Base-by-base conservation (phyloP, 441 rosid species). In the Gossypium gossypioides region DNA sequence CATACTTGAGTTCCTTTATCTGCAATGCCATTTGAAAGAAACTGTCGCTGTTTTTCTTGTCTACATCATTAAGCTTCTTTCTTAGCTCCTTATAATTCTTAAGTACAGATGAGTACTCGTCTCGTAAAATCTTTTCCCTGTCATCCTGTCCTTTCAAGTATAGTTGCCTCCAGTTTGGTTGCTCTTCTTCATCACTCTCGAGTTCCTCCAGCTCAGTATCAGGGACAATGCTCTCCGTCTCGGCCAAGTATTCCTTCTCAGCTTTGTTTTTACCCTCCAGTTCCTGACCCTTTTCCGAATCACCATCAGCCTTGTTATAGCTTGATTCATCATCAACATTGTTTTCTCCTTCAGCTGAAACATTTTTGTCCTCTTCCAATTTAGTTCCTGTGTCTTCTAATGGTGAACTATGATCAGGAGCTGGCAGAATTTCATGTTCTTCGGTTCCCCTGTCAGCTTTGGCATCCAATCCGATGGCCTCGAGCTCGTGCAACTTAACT, bases 11-110 rank as follows among this genome's bases (percentile, higher is more conserved):
- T 59, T 89, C 95, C 75, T 91, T 84, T 54, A 91, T 83, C 82
- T 89, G 97, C 84, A 88, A 71, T n/a, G 97, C 87, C 76, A 91
- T 68, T 68, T 91, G 92, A 42, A 85, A 86, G 76, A 88, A 88
- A 4, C 87, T 91, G 27, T 88, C 91, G 1, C 92, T 63, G 81
- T 90, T 91, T 73, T 86, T 88, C 87, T 88, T 86, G 83, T 93
- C 98, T 74, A 89, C 89, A 9, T 86, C 86, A 16, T 80, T 74
- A 12, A 93, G 84, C 85, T 87, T 89, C 80, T 80, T 84, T 71
- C 84, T 89, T 6, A 90, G 92, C 9, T 86, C 95, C 77, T 83
- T 85, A n/a, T 88, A 93, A 75, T 83, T 87, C 66, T 72, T 76
- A 40, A 93, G 83, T 19, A 86, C 87, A 46, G 80, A 67, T 66